These are phyloP conservation scores for Colletotrichum sojae DNA, from an alignment of 2,329 filamentous ascomycete genomes.

Conservation along the genomic window DNA sequence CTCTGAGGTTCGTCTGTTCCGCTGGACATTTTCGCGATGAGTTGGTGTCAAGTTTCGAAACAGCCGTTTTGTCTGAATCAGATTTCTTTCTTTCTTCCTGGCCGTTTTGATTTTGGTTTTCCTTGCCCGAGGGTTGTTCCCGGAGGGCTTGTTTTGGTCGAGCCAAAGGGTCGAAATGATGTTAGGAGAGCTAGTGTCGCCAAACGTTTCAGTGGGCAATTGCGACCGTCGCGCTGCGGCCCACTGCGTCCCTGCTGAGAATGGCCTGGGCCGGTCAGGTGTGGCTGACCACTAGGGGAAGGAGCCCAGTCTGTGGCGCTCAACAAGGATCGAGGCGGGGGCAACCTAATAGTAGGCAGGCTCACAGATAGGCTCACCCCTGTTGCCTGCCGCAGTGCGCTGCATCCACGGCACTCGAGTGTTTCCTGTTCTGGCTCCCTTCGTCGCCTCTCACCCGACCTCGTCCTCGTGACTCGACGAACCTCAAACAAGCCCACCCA, in stretches of 20 bases:
- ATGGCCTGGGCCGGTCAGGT: too few relatives aligned
- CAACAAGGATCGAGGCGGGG: conserved; percentile 4
- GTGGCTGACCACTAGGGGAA: not conserved
- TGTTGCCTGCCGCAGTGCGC: conserved; percentile 37
- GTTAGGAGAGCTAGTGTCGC: too few relatives aligned
- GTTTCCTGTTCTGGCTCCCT: conserved; percentile 32
- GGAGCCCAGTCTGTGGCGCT: conserved; percentile 29
- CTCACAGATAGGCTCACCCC: conserved; percentile 22
- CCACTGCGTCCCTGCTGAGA: too few relatives aligned
- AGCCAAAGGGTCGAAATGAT: not conserved
- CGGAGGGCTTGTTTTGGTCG: not conserved
- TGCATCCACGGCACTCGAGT: conserved; percentile 28
- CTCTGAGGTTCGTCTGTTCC: conserved; percentile 13
- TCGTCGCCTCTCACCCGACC: conserved; percentile 37
- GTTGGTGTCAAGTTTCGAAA: not conserved
- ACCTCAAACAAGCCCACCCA: conserved; percentile 22
- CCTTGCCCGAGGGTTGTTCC: too few relatives aligned
- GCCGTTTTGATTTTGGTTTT: too few relatives aligned
- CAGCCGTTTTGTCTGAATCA: not conserved
- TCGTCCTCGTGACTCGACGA: conserved; percentile 36
- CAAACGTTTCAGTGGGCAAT: not conserved
- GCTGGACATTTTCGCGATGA: conserved; percentile 23
- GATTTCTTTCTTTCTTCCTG: too few relatives aligned
- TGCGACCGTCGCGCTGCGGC: not conserved
- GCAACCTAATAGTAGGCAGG: not conserved